A percentile compares a stretch with the other conserved stretches of the same genome.
These are phyloP conservation scores for Malassezia furfur DNA, from an alignment of 1,284 basidiomycete species.

Conservation along the genomic window DNA sequence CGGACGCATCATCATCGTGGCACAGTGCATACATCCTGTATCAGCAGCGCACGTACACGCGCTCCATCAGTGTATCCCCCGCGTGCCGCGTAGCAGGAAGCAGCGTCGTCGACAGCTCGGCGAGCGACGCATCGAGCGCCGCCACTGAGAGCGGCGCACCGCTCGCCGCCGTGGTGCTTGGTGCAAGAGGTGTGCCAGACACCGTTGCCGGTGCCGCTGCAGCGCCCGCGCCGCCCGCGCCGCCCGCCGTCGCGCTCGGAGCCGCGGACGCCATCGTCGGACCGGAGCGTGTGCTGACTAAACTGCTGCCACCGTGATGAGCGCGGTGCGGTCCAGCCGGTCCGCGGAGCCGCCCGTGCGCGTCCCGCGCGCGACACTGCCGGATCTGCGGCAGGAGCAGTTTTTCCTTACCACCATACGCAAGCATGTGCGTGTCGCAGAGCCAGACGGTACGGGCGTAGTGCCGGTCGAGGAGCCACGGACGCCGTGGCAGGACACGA, in stretches of 20 bases:
- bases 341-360: background rate
- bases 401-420: conserved; percentile 12
- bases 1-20: background rate
- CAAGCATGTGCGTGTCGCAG: background rate
- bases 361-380: conserved; percentile 3
- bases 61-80: conserved; percentile 4
- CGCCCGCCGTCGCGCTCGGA: background rate
- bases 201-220: too few species aligned
- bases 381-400: conserved; percentile 17
- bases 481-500: conserved; percentile 5
- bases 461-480: background rate
- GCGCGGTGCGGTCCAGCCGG: too few species aligned
- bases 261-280: background rate
- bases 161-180: too few species aligned
- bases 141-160: background rate
- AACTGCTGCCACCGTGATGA: background rate
- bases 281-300: background rate
- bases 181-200: too few species aligned
- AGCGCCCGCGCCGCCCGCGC: background rate
- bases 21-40: background rate
- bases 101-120: background rate
- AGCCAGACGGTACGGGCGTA: background rate
- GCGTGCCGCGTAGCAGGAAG: background rate
- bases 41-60: conserved; percentile 5
- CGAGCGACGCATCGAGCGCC: background rate